These are phyloP conservation scores for Paralagenidium karlingii DNA, from an alignment of 352 stramenopile species.

Conservation along the genomic window DNA sequence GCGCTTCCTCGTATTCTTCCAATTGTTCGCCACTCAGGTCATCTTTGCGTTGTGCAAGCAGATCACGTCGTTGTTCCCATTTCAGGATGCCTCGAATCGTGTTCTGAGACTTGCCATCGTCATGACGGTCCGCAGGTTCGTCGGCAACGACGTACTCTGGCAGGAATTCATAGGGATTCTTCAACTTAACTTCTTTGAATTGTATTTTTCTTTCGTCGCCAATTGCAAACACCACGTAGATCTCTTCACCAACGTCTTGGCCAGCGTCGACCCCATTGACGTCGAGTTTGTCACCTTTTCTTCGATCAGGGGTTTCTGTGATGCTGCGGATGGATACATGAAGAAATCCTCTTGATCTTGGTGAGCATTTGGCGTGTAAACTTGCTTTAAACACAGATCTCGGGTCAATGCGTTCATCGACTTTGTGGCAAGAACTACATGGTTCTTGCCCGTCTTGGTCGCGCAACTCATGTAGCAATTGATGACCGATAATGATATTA, in stretches of 20 bases:
- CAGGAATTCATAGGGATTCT: too few species aligned
- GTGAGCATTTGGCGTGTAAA: constrained; percentile 15
- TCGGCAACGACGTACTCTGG: too few species aligned
- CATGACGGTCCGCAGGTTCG: constrained; percentile 35
- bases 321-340: constrained; percentile 23
- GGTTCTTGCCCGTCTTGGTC: constrained; percentile 26
- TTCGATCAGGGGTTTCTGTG: constrained; percentile 20
- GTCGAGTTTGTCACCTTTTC: too few species aligned
- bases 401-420: constrained; percentile 11
- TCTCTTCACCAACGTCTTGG: too few species aligned
- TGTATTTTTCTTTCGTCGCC: too few species aligned
- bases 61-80: too few species aligned
- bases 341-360: constrained; percentile 18
- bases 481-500: constrained; percentile 20
- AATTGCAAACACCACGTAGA: constrained; percentile 33
- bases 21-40: too few species aligned
- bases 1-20: too few species aligned
- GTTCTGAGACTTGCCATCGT: constrained; percentile 15
- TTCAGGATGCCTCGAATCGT: too few species aligned
- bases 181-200: too few species aligned
- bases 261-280: too few species aligned
- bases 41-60: too few species aligned
- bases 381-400: constrained; percentile 14
- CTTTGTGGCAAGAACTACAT: constrained; percentile 29
- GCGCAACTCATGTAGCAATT: constrained; percentile 26